phyloP scores from a whole-genome alignment of 306 rosid genomes.

The Psophocarpus tetragonolobus region DNA sequence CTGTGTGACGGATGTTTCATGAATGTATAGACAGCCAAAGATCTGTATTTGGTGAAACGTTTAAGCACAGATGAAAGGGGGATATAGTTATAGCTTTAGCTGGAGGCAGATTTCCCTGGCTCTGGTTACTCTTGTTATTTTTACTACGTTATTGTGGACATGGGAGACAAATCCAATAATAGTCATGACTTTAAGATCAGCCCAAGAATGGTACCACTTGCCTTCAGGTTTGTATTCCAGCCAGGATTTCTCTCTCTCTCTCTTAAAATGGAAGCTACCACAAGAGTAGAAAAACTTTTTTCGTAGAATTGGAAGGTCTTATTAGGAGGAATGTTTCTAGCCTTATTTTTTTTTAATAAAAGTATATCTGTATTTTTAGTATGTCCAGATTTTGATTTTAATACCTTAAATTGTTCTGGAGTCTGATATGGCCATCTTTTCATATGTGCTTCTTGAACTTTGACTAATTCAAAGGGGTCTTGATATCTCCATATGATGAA shows the following conservation, averaged over 20 bases:
- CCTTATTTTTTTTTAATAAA: background rate
- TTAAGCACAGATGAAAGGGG: conserved; percentile 64
- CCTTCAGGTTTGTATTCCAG: conserved; percentile 64
- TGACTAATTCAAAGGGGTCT: conserved; percentile 17
- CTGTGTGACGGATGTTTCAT: conserved; percentile 20
- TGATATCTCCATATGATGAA: conserved; percentile 2
- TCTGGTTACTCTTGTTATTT: conserved; percentile 52
- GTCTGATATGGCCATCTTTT: conserved; percentile 15
- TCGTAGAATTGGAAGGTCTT: background rate
- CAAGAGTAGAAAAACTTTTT: background rate
- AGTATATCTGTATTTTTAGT: background rate
- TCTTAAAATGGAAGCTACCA: background rate
- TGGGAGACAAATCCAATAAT: conserved; percentile 77
- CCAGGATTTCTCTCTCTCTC: background rate
- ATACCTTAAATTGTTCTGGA: conserved; percentile 17
- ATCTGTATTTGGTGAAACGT: conserved; percentile 21
- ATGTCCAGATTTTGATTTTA: background rate
- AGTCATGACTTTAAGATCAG: conserved; percentile 43
- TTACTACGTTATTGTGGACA: conserved; percentile 59
- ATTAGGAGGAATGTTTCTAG: background rate
- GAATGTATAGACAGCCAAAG: conserved; percentile 20
- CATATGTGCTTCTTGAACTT: conserved; percentile 20
- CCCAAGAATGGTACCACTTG: conserved; percentile 43
- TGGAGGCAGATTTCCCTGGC: conserved; percentile 57
- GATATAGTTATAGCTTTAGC: conserved; percentile 42